Evolutionary conservation across 768 basidiomycete genomes (phyloP), one percentile per base, ranked within the genome.

Genomic region (Tricholoma saponaceum): DNA sequence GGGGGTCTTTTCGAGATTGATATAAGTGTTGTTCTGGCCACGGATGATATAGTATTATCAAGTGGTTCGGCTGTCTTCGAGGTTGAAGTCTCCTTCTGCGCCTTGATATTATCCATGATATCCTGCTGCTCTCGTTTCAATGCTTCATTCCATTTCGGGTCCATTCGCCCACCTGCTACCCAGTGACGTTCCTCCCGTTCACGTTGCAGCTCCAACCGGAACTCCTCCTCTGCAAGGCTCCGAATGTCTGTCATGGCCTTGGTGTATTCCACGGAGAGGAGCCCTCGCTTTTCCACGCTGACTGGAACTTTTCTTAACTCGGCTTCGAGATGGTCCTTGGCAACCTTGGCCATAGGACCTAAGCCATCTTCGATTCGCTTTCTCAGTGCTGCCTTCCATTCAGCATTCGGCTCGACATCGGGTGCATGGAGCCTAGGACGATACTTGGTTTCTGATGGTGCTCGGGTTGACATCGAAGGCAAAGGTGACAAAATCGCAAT

Each of bases 281-380:
- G 70, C 13, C 77, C 69, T 5, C 77, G 69, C 20, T 56, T 62
- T 20, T 65, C 63, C 22, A 52, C 52, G 13, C 65, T 71, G 16
- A 74, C 62, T 66, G 80, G 59, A 56, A 67, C 64, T 69, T 78
- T 69, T 65, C 76, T 74, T 12, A 90, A 72, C 66, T 83, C 78
- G 14, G 72, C 69, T 35, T 83, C 76, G 37, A 83, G 69, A 57
- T 81, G 83, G 57, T 82, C 78, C 70, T 84, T 84, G 18, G 89
- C 83, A 58, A 86, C 87, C 55, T 84, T 79, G 58, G 87, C 67
- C 73, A 81, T 76, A 28, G 64, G 56, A 51, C 67, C 54, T 20
- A 77, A 65, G 7, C 71, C 72, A 2, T 75, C 73, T 62, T 83
- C 81, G 63, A 90, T 87, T 64, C 76, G 74, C 30, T 59, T 63